Percentiles rank a stretch among this genome's conserved stretches.
phyloP scores from a whole-genome alignment of 495 filamentous ascomycete genomes.

The Trypethelium eluteriae region DNA sequence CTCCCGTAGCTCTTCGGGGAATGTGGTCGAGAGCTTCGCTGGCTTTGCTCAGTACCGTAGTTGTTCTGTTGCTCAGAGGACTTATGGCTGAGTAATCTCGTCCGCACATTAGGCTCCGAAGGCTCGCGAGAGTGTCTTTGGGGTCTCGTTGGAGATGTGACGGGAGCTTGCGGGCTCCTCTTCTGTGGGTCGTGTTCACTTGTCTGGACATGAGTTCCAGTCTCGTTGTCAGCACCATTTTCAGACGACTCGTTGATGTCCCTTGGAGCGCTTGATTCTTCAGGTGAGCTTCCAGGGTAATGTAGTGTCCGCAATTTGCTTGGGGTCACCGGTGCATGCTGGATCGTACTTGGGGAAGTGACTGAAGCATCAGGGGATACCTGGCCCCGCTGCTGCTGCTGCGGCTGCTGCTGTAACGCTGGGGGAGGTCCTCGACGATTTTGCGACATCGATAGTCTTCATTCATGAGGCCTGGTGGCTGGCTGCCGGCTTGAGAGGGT shows the following conservation, averaged over 20 bases:
- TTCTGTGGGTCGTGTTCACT: neutral
- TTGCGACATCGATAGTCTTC: neutral
- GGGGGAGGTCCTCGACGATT: conserved; percentile 5
- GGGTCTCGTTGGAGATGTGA: neutral
- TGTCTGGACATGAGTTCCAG: neutral
- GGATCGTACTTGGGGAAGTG: neutral
- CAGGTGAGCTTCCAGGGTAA: conserved; percentile 6
- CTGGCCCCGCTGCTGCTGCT: neutral
- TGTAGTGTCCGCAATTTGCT: conserved; percentile 6
- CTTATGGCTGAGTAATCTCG: neutral
- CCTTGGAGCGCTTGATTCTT: neutral
- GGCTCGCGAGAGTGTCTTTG: neutral
- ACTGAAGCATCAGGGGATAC: neutral
- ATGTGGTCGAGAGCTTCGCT: neutral
- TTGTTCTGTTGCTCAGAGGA: neutral
- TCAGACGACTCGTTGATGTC: neutral
- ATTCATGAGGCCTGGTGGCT: neutral
- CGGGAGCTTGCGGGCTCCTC: neutral
- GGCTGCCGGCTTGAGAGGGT: neutral
- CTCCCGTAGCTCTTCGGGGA: conserved; percentile 8
- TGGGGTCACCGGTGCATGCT: conserved; percentile 5
- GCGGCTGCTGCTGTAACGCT: neutral
- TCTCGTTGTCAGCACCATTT: neutral
- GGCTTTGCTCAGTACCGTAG: neutral
- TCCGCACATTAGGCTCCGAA: conserved; percentile 4